phyloP scores from a whole-genome alignment of 2,329 filamentous ascomycete genomes.

The Alternaria tenuissima region DNA sequence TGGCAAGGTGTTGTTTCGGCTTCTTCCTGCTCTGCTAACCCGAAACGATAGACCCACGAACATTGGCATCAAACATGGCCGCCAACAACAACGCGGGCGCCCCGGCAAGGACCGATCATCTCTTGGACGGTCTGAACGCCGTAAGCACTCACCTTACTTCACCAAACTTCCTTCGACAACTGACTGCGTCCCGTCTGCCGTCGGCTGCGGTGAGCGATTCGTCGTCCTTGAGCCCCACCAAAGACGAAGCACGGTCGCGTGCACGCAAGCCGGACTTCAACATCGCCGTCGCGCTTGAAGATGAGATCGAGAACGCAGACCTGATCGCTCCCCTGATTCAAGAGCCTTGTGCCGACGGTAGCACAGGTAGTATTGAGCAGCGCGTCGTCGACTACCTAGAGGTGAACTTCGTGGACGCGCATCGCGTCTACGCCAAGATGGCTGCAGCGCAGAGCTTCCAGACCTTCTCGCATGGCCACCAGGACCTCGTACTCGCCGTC shows the following conservation, averaged over 20 bases:
- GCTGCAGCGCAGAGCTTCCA: slow-evolving; percentile 53
- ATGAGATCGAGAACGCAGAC: slow-evolving; percentile 45
- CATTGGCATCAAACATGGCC: slow-evolving; percentile 42
- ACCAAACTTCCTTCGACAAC: slow-evolving; percentile 45
- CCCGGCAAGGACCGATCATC: slow-evolving; percentile 37
- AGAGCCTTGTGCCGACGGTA: slow-evolving; percentile 46
- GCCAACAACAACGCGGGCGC: slow-evolving; percentile 31
- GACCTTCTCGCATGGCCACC: slow-evolving; percentile 76
- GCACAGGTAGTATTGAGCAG: slow-evolving; percentile 32
- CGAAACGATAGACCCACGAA: slow-evolving; percentile 38
- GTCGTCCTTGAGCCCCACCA: slow-evolving; percentile 48
- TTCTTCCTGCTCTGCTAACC: slow-evolving; percentile 36
- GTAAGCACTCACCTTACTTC: slow-evolving; percentile 44
- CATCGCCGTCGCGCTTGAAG: slow-evolving; percentile 36
- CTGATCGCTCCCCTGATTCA: slow-evolving; percentile 45
- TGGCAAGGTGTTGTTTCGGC: slow-evolving; percentile 41
- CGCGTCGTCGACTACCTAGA: slow-evolving; percentile 40
- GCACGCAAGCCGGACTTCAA: slow-evolving; percentile 46
- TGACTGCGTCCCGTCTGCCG: slow-evolving; percentile 49
- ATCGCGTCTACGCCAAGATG: slow-evolving; percentile 45
- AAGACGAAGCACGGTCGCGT: slow-evolving; percentile 42
- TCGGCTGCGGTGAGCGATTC: slow-evolving; percentile 50
- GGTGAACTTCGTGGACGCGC: slow-evolving; percentile 39
- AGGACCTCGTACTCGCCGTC: slow-evolving; percentile 82
- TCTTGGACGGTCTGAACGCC: slow-evolving; percentile 45